Evolutionary conservation across 2,329 filamentous ascomycete genomes (phyloP), one percentile per base, ranked within the genome.

Genomic region (Ophiosphaerella narmari): DNA sequence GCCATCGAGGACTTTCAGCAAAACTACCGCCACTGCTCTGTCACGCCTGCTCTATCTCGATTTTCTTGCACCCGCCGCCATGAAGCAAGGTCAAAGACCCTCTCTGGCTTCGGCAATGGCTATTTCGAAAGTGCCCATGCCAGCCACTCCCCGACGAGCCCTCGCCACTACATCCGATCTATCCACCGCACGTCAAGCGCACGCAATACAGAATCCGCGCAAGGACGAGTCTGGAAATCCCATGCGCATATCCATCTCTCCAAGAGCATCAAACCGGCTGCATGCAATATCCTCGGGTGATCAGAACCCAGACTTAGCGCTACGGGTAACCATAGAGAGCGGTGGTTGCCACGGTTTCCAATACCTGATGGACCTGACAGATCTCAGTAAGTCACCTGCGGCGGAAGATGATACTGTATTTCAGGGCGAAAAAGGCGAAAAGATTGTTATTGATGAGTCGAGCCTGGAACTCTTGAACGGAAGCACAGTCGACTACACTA

Each of bases 271-370:
- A 18, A 66, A 75, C 72, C 89, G 91, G 32, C 84, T 97, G 29
- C 81, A 84, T 50, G 82, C 90, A 59, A 96, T 79, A 62, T 69
- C 72, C 55, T 72, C 60, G 52, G 78, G 53, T 50, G 80, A 74
- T 59, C 52, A 63, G 54, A 95, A 96, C 70, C 90, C 90, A 2
- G 80, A 89, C 65, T 84, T 96, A 29, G 90, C 91, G 21, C 82
- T 99, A n/a, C 89, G 93, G 44, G 89, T 99, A 59, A 87, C 89
- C 54, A 92, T 99, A 50, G 91, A 96, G 68, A 91, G 88, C 48
- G 94, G 94, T 57, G 94, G 94, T 48, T 99, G 94, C 73, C 94
- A 99, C 75, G 94, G 94, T 42, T 99, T 99, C 74, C 94, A 99
- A 72, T 99, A 99, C 70, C 78, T 96, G 39, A 96, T 99, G 90